Conservation (phyloP, 495 filamentous ascomycete species). For the Pseudevernia furfuracea region DNA sequence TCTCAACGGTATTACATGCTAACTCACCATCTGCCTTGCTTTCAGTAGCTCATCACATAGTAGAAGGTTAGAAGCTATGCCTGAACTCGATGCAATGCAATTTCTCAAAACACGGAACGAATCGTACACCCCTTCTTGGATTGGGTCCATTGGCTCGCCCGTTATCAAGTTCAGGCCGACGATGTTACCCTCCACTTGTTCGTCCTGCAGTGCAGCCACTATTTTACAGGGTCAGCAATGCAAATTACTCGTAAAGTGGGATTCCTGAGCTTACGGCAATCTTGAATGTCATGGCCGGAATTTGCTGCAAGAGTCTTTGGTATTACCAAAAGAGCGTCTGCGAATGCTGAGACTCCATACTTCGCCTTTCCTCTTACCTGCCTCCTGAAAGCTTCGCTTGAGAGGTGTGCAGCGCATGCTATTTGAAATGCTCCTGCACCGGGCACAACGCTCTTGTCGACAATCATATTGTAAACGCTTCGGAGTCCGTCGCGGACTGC, state of each 20-base stretch:
- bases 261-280: conserved; percentile 56
- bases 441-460: conserved; percentile 88
- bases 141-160: conserved; percentile 93
- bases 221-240: conserved; percentile 25
- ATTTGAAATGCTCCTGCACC: conserved; percentile 96
- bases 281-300: conserved; percentile 92
- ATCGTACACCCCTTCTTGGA: conserved; percentile 86
- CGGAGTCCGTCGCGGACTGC: conserved; percentile 93
- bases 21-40: conserved; percentile 80
- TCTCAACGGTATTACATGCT: neutral
- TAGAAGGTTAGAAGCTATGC: conserved; percentile 91
- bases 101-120: conserved; percentile 93
- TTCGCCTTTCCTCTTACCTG: conserved; percentile 95
- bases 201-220: conserved; percentile 82
- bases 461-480: conserved; percentile 98
- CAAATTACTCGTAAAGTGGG: neutral
- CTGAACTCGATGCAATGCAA: conserved; percentile 83
- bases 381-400: conserved; percentile 72
- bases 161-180: conserved; percentile 80
- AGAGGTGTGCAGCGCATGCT: conserved; percentile 82
- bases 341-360: conserved; percentile 88
- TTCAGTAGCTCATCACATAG: conserved; percentile 97
- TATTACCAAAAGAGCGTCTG: conserved; percentile 87
- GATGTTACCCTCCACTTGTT: conserved; percentile 71
- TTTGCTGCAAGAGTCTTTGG: conserved; percentile 97